Evolutionary conservation across 176 grass and related monocot species (phyloP), one percentile per base, ranked within the genome.

Genomic region (Oryza officinalis): DNA sequence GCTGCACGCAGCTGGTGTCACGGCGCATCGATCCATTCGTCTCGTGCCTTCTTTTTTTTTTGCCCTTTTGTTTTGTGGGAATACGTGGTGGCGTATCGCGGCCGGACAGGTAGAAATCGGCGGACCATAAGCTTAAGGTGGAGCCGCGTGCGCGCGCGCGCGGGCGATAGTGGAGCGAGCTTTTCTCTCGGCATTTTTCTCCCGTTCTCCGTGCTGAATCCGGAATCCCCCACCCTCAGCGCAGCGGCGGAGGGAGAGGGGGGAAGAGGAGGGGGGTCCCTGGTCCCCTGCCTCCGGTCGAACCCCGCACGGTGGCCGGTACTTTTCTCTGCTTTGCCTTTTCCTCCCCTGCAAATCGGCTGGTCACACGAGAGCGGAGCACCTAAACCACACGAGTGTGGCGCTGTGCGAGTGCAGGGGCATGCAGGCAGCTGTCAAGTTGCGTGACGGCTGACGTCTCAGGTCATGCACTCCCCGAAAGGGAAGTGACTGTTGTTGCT

Each of bases 1-100:
- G 49, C 45, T 14, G 12, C 33, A 40, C 67, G 28, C 75, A 74
- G 75, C 69, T 60, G 68, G 45, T 68, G 26, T 79, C 86, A 57
- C 67, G 44, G 27, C 54, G 40, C n/a, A 44, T 70, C 28, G 28
- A 30, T 33, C 8, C 69, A 5, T 32, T 20, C 3, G 11, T 37
- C 41, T 54, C 49, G 2, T 61, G 65, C 27, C 7, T n/a, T n/a
- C 50, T 8, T 22, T 57, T 57, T 8, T 22, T 8, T 33, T 33
- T 0, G 0, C 6, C 35, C 35, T 37, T 37, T 50, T 17, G 43
- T 44, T 11, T 44, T 22, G 25, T 69, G 31, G 31, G 77, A 82
- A 18, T 85, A 50, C 47, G 12, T 82, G 27, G 83, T 67, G 57
- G 83, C 72, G 83, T 86, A 86, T 72, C 20, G 59, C 20, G 13